These are phyloP conservation scores for Micromonas commoda DNA, from an alignment of 139 green algal genomes.

Conservation along the genomic window DNA sequence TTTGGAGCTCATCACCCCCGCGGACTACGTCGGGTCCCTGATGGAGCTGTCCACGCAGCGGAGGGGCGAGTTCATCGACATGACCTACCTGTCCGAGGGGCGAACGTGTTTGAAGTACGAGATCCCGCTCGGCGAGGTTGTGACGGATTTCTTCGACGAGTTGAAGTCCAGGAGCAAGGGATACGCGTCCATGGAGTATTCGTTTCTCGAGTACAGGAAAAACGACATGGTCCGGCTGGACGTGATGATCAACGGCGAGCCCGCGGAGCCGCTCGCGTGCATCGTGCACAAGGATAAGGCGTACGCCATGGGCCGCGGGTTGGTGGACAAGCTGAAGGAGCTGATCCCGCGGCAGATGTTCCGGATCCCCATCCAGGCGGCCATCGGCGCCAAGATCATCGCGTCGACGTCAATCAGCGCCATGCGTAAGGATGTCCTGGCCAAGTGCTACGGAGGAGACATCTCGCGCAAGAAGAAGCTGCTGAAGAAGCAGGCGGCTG, in stretches of 20 bases:
- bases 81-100: conserved; percentile 87
- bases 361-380: conserved; percentile 73
- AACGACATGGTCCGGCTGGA: conserved; percentile 89
- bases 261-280: conserved; percentile 69
- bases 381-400: conserved; percentile 68
- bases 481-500: conserved; percentile 90
- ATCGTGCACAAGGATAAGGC: conserved; percentile 77
- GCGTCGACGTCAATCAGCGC: conserved; percentile 39
- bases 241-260: conserved; percentile 84
- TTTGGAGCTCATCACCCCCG: conserved; percentile 69
- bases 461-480: conserved; percentile 98
- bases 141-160: conserved; percentile 97
- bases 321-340: conserved; percentile 87
- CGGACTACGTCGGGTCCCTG: conserved; percentile 86
- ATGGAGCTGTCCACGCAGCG: conserved; percentile 82
- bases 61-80: conserved; percentile 83
- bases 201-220: conserved; percentile 45
- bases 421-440: conserved; percentile 93
- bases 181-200: conserved; percentile 92
- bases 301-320: conserved; percentile 42
- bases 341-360: conserved; percentile 92
- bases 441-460: conserved; percentile 93
- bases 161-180: conserved; percentile 78
- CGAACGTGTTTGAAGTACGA: conserved; percentile 84
- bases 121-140: conserved; percentile 91